Base-by-base conservation (phyloP, 2,329 filamentous ascomycete species). In the Metarhizium sp. region DNA sequence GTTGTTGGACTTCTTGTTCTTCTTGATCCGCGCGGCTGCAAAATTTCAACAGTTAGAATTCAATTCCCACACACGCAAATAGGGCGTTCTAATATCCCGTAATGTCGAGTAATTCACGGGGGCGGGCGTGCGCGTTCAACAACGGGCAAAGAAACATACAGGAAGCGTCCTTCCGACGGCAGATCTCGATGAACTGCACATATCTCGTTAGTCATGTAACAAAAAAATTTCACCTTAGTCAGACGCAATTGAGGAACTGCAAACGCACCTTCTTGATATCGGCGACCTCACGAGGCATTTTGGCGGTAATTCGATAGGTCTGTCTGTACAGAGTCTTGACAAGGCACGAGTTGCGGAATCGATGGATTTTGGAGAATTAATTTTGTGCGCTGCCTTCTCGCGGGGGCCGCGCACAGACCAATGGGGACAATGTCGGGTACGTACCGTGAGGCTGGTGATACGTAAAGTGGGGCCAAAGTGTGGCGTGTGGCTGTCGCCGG, bases 121-220 rank as follows among this genome's bases (percentile, higher is more conserved):
- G 49, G 48, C 45, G 51, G 53, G 8, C 25, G 50, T 55, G 32
- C 25, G 50, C 32, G 32, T 34, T 50, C 52, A 43, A 55, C 49
- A 59, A 53, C n/a, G 7, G 34, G 4, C 45, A 56, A 59, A 53
- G 58, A 64, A 64, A 92, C 91, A 72, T 89, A 99, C 94, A 96
- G 75, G 89, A 95, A 76, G 94, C 94, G 86, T 99, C 95, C 84
- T 96, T 95, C 77, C 94, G 89, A 79, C 92, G 88, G 87, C 90
- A 96, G 85, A 99, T 96, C 88, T 97, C 94, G 78, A 99, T 95
- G 90, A 99, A 99, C 85, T 96, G 76, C 75, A 14, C 25, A 14
- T 20, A 34, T 38, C 47, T 14, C 25, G 32, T 56, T n/a, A 58
- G 54, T 50, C 29, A 14, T 4, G 10, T 2, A 11, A 48, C 30